Conservation (phyloP, 2,329 filamentous ascomycete species). For the Ramichloridium luteum region DNA sequence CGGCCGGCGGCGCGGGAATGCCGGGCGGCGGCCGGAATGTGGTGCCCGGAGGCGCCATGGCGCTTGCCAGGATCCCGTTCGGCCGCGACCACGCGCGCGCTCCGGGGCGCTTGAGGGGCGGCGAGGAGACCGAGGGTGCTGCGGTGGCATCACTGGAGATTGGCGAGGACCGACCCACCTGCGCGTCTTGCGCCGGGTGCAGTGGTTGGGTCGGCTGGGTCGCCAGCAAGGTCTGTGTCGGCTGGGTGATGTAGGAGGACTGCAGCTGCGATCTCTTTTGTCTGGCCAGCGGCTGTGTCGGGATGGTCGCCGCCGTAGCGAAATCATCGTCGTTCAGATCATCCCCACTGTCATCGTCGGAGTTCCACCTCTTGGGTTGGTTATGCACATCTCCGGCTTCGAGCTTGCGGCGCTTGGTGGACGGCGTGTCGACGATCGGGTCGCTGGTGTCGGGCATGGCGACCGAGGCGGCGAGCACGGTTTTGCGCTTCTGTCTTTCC, state of each 20-base stretch:
- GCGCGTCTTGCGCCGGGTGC: constrained; percentile 38
- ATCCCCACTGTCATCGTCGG: constrained; percentile 35
- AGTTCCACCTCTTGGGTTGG: constrained; percentile 19
- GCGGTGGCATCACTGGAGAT: too few relatives aligned
- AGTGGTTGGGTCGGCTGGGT: constrained; percentile 53
- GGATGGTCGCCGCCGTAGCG: constrained; percentile 30
- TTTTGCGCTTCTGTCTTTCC: too few relatives aligned
- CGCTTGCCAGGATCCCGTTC: constrained; percentile 40
- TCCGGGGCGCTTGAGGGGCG: constrained; percentile 15
- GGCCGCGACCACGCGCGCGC: constrained; percentile 17
- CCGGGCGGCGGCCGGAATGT: constrained; percentile 42
- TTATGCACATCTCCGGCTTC: constrained; percentile 8
- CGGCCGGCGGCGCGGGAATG: constrained; percentile 12
- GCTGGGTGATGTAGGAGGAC: constrained; percentile 38
- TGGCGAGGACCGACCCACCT: constrained; percentile 80
- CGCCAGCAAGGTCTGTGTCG: constrained; percentile 27
- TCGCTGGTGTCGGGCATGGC: constrained; percentile 23
- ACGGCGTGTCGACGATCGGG: constrained; percentile 23
- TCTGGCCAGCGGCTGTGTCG: constrained; percentile 16
- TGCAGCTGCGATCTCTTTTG: constrained; percentile 16
- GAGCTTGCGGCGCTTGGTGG: constrained; percentile 23
- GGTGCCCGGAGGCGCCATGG: constrained; percentile 68
- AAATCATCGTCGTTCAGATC: constrained; percentile 38
- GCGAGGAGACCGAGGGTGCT: constrained; percentile 32
- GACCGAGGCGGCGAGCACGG: not conserved